phyloP scores from a whole-genome alignment of 345 rosid species.

The Camelina laxa region DNA sequence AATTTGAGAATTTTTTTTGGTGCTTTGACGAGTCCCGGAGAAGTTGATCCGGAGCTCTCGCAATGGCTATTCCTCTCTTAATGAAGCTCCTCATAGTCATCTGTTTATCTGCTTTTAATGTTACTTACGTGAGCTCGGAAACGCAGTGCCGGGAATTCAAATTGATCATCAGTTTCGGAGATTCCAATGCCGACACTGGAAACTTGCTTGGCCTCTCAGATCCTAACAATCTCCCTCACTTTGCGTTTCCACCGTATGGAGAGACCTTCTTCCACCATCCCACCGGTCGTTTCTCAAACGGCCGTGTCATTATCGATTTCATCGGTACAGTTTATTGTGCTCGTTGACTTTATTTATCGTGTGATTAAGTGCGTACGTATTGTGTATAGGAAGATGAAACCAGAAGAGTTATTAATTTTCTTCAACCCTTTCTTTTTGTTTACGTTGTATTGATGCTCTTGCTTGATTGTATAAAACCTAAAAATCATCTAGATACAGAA shows the following conservation, averaged over 20 bases:
- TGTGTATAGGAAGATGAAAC: no score
- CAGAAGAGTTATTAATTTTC: no score
- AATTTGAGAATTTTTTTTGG: no score
- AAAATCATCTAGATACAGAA: no score
- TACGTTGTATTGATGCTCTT: no score
- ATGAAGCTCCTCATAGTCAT: not conserved
- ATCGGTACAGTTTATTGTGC: constrained; percentile 41
- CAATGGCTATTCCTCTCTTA: not conserved
- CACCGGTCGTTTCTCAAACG: constrained; percentile 55
- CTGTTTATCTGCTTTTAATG: not conserved
- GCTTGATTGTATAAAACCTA: no score
- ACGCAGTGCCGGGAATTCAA: constrained; percentile 16
- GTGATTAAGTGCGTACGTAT: not conserved
- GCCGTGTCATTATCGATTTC: constrained; percentile 58
- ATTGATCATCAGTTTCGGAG: constrained; percentile 62
- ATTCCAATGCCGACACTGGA: constrained; percentile 60
- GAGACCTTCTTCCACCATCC: constrained; percentile 52
- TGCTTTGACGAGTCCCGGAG: no score
- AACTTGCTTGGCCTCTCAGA: constrained; percentile 41
- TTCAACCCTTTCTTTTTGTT: no score
- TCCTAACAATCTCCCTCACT: constrained; percentile 16
- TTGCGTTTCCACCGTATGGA: constrained; percentile 54
- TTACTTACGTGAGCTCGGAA: constrained; percentile 4
- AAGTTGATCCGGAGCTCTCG: not conserved
- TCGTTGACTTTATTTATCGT: not conserved